Base-by-base conservation (phyloP, 140 eudicot species). In the Senecio squalidus region DNA sequence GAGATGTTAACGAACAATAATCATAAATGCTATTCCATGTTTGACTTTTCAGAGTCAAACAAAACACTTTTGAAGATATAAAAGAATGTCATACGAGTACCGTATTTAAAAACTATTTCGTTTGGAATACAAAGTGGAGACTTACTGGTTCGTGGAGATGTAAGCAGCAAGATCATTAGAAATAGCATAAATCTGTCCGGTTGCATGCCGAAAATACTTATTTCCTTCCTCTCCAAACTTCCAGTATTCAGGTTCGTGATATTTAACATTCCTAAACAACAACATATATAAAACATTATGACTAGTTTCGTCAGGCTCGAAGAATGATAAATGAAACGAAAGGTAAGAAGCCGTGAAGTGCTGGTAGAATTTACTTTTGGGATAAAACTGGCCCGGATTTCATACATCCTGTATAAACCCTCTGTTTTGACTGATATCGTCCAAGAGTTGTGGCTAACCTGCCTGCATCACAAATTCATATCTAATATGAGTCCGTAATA, bases 191-290 rank as follows among this genome's bases (percentile, higher is more conserved):
- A 85, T 81, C 75, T 85, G 94, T 28, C 94, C 94, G 11, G 89
- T 85, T 70, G 94, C 94, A 67, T 85, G 94, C 28, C 94, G 74
- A 60, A 85, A 85, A 53, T 85, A 85, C 43, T 85, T 85, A 69
- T 82, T 85, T 52, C 94, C 94, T 25, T 81, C 89, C 67, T 85
- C 95, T 59, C 94, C 95, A 64, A 85, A 85, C 64, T 85, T 85
- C 95, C 95, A 85, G 77, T 66, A 85, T 76, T 85, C 95, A 34
- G 95, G 95, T 67, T 85, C 94, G 31, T 85, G 89, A 75, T 85
- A 85, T 67, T 85, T 85, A 3, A 85, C 95, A 55, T 58, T 81
- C 67, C 95, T 85, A 59, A 6, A 55, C 9, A 70, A 22, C 52
- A 60, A 29, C 45, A 27, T 28, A 25, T 2, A 25, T 26, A 25